These are phyloP conservation scores for Biscutella laevigata DNA, from an alignment of 441 rosid genomes.

Conservation along the genomic window DNA sequence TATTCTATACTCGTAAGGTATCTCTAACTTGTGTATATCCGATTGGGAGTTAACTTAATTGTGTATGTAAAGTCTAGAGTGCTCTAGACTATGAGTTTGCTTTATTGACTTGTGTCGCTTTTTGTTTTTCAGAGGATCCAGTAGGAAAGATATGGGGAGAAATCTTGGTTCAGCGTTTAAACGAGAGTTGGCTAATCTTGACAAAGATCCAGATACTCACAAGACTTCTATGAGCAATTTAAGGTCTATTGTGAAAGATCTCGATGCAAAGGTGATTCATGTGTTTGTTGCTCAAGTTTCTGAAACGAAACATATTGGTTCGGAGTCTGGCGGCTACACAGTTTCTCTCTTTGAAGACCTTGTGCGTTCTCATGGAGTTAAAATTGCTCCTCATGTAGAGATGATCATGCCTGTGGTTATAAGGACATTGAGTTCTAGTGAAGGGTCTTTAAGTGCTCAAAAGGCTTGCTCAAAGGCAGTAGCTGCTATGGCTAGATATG, in stretches of 20 bases:
- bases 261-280: conserved; percentile 78
- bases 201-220: conserved; percentile 68
- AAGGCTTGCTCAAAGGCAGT: conserved; percentile 96
- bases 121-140: conserved; percentile 23
- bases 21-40: not conserved
- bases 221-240: conserved; percentile 80
- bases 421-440: conserved; percentile 79
- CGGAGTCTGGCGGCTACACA: conserved; percentile 75
- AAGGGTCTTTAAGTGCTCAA: conserved; percentile 82
- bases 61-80: too few species aligned
- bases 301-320: conserved; percentile 82
- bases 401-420: conserved; percentile 69
- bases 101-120: conserved; percentile 11
- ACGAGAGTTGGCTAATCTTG: conserved; percentile 75
- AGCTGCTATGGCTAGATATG: conserved; percentile 90
- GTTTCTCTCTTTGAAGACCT: conserved; percentile 94
- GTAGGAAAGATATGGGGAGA: conserved; percentile 53
- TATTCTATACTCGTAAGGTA: not conserved
- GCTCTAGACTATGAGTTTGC: not conserved
- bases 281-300: conserved; percentile 85
- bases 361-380: conserved; percentile 89
- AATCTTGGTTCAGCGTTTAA: conserved; percentile 62
- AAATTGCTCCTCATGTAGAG: conserved; percentile 76
- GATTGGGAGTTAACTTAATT: too few species aligned
- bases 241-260: conserved; percentile 68